Percentiles rank a stretch among this genome's conserved stretches.
Conservation (phyloP, 1,284 basidiomycete species). For the Trametes polyzona region DNA sequence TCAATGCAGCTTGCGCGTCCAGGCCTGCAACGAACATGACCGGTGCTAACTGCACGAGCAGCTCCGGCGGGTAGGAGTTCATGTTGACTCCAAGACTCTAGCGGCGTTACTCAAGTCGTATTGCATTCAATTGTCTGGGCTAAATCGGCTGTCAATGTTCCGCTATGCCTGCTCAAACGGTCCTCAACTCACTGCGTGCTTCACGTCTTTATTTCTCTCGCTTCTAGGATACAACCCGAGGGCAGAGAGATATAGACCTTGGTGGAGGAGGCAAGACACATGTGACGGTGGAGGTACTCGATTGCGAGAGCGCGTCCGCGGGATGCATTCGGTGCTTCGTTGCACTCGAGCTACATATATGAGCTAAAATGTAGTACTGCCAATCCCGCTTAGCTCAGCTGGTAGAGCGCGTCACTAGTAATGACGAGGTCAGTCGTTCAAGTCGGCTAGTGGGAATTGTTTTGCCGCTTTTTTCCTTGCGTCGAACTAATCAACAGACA, state of each 20-base stretch:
- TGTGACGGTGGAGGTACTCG: not conserved
- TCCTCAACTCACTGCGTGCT: no score
- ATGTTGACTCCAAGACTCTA: no score
- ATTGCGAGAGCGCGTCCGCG: no score
- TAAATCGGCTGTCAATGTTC: no score
- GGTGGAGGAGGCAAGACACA: not conserved
- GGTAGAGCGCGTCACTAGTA: conserved; percentile 60
- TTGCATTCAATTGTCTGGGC: no score
- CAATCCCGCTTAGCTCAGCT: conserved; percentile 52
- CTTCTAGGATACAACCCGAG: no score
- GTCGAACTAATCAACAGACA: not conserved
- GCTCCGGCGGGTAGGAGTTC: conserved; percentile 89
- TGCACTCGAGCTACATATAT: no score
- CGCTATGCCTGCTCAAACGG: no score
- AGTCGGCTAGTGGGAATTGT: conserved; percentile 52
- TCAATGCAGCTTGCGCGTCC: conserved; percentile 39
- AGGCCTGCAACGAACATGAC: conserved; percentile 94
- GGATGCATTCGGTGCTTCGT: no score
- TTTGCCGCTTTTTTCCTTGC: not conserved
- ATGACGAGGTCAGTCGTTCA: conserved; percentile 61
- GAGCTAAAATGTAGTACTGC: not conserved
- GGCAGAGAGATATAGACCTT: no score
- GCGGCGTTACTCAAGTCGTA: no score
- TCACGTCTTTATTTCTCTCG: no score
- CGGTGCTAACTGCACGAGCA: conserved; percentile 83